Evolutionary conservation across 2,329 filamentous ascomycete genomes (phyloP), one percentile per base, ranked within the genome.

Genomic region (Colletotrichum eleusines): DNA sequence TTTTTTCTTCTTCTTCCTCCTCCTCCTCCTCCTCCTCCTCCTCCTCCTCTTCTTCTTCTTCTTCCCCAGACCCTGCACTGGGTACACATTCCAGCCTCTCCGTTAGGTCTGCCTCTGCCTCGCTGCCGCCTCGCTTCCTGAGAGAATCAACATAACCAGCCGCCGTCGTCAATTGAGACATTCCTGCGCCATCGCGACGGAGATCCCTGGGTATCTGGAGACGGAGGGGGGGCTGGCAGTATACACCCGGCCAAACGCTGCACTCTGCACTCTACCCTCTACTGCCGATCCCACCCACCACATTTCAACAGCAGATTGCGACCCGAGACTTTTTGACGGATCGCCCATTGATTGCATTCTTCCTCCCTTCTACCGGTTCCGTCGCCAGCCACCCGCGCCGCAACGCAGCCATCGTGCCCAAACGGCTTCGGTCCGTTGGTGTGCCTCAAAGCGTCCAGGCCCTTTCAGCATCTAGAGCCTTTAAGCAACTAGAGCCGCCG

Each of bases 141-240:
- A 68, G 63, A 71, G 57, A 62, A 68, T 62, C 35, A 63, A 23
- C 44, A 67, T 23, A 35, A 48, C 67, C 26, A 4, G 63, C 58
- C 28, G 42, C 18, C 58, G 50, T 7, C 42, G 8, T 46, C 63
- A 63, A 62, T 71, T 63, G 58, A 71, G 68, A 71, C 68, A 71
- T 68, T 71, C 63, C 44, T 71, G 68, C 51, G 57, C 42, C 54
- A 48, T 58, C 28, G 59, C 63, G 42, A 61, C 44, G 16, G 57
- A 46, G 58, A 62, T 20, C 28, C 51, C 14, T 3, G 64, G 33
- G n/a, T n/a, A n/a, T n/a, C n/a, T n/a, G n/a, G n/a, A n/a, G n/a
- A n/a, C n/a, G n/a, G n/a, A n/a, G n/a, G n/a, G n/a, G n/a, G n/a
- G n/a, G n/a, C n/a, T n/a, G n/a, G n/a, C n/a, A n/a, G n/a, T n/a